Conservation (phyloP, 768 basidiomycete genomes). For the Amanita molliuscula region DNA sequence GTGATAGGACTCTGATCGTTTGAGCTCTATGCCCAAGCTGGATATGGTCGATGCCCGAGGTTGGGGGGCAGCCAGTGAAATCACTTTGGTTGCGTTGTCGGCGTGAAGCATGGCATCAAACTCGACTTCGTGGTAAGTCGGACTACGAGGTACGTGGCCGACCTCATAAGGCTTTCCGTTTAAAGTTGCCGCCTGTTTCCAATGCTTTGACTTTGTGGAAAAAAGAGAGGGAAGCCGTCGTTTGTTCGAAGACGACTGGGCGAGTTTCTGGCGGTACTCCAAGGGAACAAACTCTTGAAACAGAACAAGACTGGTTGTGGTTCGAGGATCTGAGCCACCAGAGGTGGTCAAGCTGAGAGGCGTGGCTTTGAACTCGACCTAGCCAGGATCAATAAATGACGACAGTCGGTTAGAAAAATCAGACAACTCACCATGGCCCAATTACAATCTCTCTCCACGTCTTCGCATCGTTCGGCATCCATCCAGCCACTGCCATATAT, state of each 20-base stretch:
- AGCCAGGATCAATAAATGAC: not conserved
- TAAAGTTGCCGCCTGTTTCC: conserved; percentile 77
- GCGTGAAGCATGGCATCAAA: conserved; percentile 68
- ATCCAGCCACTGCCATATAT: conserved; percentile 80
- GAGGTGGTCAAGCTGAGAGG: conserved; percentile 31
- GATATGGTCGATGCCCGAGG: conserved; percentile 14
- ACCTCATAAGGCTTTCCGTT: conserved; percentile 71
- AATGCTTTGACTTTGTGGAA: conserved; percentile 45
- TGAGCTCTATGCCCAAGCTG: conserved; percentile 11
- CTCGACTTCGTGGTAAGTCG: conserved; percentile 55
- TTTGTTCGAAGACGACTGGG: conserved; percentile 37
- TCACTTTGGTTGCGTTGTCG: conserved; percentile 34
- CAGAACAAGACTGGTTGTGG: conserved; percentile 58
- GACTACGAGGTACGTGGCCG: conserved; percentile 45
- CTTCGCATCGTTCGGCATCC: conserved; percentile 64
- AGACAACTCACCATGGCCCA: conserved; percentile 75
- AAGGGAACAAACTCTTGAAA: conserved; percentile 93
- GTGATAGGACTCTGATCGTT: conserved; percentile 11
- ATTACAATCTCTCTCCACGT: conserved; percentile 77
- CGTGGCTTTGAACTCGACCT: conserved; percentile 86
- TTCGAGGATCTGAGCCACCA: conserved; percentile 55
- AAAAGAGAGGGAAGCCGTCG: conserved; percentile 67
- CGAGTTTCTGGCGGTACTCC: conserved; percentile 75
- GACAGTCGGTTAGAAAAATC: not conserved
- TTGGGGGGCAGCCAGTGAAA: conserved; percentile 20